Evolutionary conservation across 2,329 filamentous ascomycete species (phyloP).

Genomic region (Mollisia scopiformis): DNA sequence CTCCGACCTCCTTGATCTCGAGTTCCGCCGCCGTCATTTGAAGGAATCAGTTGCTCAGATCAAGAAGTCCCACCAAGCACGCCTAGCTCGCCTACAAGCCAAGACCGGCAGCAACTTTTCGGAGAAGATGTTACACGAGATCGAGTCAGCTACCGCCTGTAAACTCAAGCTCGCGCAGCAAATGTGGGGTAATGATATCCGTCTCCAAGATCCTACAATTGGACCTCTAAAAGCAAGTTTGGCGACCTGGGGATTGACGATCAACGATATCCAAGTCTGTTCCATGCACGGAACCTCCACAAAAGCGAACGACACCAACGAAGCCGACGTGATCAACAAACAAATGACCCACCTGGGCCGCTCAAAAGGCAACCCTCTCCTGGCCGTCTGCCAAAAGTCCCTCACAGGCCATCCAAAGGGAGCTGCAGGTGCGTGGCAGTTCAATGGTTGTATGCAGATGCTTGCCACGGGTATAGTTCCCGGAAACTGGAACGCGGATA

Average conservation of each 20-base stretch:
- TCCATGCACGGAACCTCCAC: conserved; percentile 98
- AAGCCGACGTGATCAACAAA: conserved; percentile 92
- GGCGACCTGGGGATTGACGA: conserved; percentile 93
- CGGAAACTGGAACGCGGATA: conserved; percentile 95
- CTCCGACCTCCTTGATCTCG: conserved; percentile 90
- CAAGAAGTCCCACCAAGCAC: conserved; percentile 68
- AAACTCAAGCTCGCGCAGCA: neutral
- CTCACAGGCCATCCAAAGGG: conserved; percentile 97
- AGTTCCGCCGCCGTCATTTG: conserved; percentile 73
- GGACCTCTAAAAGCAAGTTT: conserved; percentile 90
- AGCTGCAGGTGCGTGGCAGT: conserved; percentile 97
- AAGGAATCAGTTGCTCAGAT: neutral
- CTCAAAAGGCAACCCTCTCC: conserved; percentile 87
- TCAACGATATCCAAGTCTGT: conserved; percentile 90
- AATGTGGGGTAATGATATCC: conserved; percentile 85
- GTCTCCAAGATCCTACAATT: conserved; percentile 89
- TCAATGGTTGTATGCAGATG: conserved; percentile 95
- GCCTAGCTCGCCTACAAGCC: conserved; percentile 55
- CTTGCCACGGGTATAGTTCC: conserved; percentile 90
- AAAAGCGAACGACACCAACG: conserved; percentile 97
- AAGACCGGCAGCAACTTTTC: neutral
- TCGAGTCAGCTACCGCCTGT: neutral
- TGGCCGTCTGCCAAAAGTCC: conserved; percentile 98
- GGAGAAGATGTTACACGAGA: neutral
- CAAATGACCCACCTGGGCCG: conserved; percentile 92